Evolutionary conservation across 75 land plant species (phyloP).

Genomic region (Sequoia sempervirens): DNA sequence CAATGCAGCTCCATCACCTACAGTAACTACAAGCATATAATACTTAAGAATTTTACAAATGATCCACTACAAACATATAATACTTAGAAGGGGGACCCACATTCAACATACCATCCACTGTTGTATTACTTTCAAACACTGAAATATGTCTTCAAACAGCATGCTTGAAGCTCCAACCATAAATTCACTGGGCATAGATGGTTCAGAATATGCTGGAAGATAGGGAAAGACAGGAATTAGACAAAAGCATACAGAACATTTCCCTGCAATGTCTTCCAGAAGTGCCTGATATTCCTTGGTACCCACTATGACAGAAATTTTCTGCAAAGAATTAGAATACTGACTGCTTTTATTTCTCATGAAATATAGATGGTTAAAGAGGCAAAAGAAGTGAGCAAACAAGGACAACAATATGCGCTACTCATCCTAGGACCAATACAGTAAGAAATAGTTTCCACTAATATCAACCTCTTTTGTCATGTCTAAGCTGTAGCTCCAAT

Average conservation of each 20-base stretch:
- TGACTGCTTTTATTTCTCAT: too few relatives aligned
- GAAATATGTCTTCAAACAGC: slow-evolving; percentile 8
- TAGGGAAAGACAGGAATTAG: slow-evolving; percentile 59
- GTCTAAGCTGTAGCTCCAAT: too few relatives aligned
- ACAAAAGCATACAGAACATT: slow-evolving; percentile 53
- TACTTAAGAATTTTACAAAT: neutral
- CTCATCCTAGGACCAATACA: too few relatives aligned
- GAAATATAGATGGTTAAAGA: too few relatives aligned
- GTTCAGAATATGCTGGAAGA: slow-evolving; percentile 4
- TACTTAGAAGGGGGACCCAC: neutral
- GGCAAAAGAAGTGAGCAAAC: neutral
- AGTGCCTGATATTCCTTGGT: slow-evolving; percentile 60
- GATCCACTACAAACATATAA: neutral
- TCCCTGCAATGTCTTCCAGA: slow-evolving; percentile 61
- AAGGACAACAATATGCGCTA: neutral
- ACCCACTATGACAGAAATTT: slow-evolving; percentile 65
- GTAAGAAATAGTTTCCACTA: too few relatives aligned
- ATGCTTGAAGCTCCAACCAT: slow-evolving; percentile 8
- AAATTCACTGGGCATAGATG: slow-evolving; percentile 9
- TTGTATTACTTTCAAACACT: slow-evolving; percentile 21
- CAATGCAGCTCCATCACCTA: slow-evolving; percentile 74
- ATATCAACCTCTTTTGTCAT: too few relatives aligned
- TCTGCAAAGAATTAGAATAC: slow-evolving; percentile 33
- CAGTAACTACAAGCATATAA: slow-evolving; percentile 9
- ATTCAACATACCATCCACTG: slow-evolving; percentile 34